These are phyloP conservation scores for Talaromyces piceae DNA, from an alignment of 2,329 filamentous ascomycete genomes.

Conservation along the genomic window DNA sequence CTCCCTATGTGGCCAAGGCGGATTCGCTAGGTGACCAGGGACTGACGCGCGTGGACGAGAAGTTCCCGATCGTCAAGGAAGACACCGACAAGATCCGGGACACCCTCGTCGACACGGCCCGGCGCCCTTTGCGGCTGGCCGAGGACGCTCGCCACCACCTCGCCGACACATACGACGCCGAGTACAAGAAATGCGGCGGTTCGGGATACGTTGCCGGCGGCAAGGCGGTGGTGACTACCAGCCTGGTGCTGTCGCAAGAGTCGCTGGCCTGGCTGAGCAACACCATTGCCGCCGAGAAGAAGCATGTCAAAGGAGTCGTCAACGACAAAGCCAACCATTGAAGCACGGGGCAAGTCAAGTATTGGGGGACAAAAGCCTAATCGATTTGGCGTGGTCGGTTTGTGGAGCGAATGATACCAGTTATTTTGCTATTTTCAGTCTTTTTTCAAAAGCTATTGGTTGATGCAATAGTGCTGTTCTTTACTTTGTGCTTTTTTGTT, in stretches of 20 bases:
- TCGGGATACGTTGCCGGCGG: slow-evolving; percentile 59
- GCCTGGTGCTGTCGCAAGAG: slow-evolving; percentile 60
- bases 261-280: slow-evolving; percentile 54
- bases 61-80: slow-evolving; percentile 67
- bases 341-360: not conserved
- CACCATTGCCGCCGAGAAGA: slow-evolving; percentile 56
- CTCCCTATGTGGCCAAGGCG: slow-evolving; percentile 75
- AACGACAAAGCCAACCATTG: slow-evolving; percentile 41
- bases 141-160: slow-evolving; percentile 47
- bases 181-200: slow-evolving; percentile 42
- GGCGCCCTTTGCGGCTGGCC: slow-evolving; percentile 57
- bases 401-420: not conserved
- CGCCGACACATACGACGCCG: slow-evolving; percentile 35
- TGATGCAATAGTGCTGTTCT: not conserved
- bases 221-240: slow-evolving; percentile 63
- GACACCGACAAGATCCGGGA: slow-evolving; percentile 63
- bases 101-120: slow-evolving; percentile 55
- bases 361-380: no score
- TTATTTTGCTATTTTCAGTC: not conserved
- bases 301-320: slow-evolving; percentile 49
- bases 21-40: slow-evolving; percentile 69
- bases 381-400: no score
- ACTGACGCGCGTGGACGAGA: slow-evolving; percentile 61
- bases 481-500: not conserved
- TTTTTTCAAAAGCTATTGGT: not conserved